Evolutionary conservation across 1,284 basidiomycete genomes (phyloP).

Genomic region (Fomitopsis palustris): DNA sequence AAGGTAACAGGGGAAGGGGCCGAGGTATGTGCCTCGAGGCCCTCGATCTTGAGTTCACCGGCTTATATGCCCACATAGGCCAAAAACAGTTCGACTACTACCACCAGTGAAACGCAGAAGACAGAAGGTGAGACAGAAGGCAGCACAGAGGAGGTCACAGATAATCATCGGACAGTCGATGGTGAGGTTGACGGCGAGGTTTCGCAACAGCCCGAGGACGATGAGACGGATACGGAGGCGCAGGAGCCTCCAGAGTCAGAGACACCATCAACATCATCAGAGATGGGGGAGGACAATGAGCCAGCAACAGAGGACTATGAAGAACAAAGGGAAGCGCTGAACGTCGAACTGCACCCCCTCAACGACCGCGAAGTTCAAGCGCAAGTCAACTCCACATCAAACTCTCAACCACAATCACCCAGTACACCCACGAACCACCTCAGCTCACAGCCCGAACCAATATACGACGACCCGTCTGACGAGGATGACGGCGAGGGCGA

Average conservation of each 20-base stretch:
- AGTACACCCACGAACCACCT: not conserved
- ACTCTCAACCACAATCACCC: constrained; percentile 1
- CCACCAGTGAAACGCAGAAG: not conserved
- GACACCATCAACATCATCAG: constrained; percentile 1
- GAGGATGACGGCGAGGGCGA: constrained; percentile 87
- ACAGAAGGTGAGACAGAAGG: not conserved
- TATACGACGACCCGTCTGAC: constrained; percentile 75
- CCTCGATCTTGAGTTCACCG: not conserved
- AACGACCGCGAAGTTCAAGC: constrained; percentile 20
- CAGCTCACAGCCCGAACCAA: constrained; percentile 16
- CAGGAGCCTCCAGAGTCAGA: constrained; percentile 16
- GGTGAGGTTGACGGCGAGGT: not conserved
- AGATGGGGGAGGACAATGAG: constrained; percentile 12
- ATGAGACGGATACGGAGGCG: constrained; percentile 11
- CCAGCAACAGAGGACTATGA: constrained; percentile 11
- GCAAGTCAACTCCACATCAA: not conserved
- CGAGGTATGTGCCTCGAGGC: not conserved
- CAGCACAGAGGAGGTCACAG: not conserved
- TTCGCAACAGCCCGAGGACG: not conserved
- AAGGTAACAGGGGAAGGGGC: not conserved
- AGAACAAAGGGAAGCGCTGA: constrained; percentile 34
- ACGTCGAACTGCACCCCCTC: constrained; percentile 44
- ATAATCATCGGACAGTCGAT: not conserved
- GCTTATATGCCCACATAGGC: not conserved
- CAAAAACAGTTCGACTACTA: not conserved